Base-by-base conservation (phyloP, 345 rosid genomes). In the Lagerstroemia speciosa region DNA sequence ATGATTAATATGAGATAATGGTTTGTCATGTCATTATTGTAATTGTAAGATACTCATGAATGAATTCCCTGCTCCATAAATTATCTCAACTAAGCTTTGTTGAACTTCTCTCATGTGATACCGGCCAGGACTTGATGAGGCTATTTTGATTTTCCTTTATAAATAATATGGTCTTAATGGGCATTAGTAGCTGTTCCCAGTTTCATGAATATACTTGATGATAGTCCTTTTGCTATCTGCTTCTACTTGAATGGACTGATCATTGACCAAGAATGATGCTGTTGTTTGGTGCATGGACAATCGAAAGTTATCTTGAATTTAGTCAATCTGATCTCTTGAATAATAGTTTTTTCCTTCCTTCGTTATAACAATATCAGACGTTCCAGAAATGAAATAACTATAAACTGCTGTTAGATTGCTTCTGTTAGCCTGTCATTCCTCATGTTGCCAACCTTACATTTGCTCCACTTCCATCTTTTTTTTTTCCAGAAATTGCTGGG, bases 401-500 rank as follows among this genome's bases (percentile, higher is more conserved):
- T 48, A 12, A 48, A n/a, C 24, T 36, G 22, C 53, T 50, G 29
- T 33, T 31, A 16, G 3, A 26, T 64, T 20, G 20, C 22, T 43
- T 61, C 8, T 36, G 7, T 55, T 67, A n/a, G 34, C 33, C 30
- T 61, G 37, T 3, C 62, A 29, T 71, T 45, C 65, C 64, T 17
- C 57, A 71, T 5, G 63, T 33, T 55, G 46, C 32, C 50, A 9
- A 9, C 22, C 43, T 65, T 37, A 65, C 9, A n/a, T 20, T 26
- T 36, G 37, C 38, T 55, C 31, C 62, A 22, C 24, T 12, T 32
- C 41, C 67, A 24, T 52, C 12, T 71, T 26, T 11, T 32, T 41
- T 69, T 22, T 52, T 14, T 71, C 57, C 77, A 83, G 87, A 73
- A 48, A 66, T 83, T 57, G 67, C 67, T 71, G 82, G 77, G 32